Evolutionary conservation across 2,329 filamentous ascomycete genomes (phyloP).

Genomic region (Pezicula rhizophila): DNA sequence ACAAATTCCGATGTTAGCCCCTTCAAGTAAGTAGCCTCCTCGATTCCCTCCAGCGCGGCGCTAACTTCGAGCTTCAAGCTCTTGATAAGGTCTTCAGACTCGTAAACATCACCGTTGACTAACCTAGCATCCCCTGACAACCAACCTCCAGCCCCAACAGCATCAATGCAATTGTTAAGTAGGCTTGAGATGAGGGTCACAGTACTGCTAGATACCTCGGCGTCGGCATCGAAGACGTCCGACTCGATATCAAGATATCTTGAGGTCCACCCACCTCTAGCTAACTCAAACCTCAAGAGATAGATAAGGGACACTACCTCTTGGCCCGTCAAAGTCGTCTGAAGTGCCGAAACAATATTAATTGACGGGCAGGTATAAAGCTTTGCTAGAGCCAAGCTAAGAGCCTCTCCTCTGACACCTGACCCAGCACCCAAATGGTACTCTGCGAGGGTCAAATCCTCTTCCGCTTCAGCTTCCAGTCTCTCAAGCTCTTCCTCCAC

Average conservation of each 20-base stretch:
- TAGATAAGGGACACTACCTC: constrained; percentile 68
- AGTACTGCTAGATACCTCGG: constrained; percentile 56
- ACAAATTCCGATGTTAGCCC: constrained; percentile 61
- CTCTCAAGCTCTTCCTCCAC: constrained; percentile 34
- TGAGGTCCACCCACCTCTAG: constrained; percentile 70
- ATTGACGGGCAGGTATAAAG: constrained; percentile 59
- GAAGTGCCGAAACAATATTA: constrained; percentile 57
- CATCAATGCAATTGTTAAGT: constrained; percentile 67
- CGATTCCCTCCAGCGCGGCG: constrained; percentile 64
- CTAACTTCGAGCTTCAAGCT: constrained; percentile 63
- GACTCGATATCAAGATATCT: constrained; percentile 58
- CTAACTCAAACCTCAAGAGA: constrained; percentile 66
- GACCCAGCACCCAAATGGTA: constrained; percentile 61
- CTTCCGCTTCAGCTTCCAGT: constrained; percentile 55
- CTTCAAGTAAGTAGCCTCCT: constrained; percentile 61
- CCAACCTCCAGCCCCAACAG: constrained; percentile 70
- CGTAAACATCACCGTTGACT: constrained; percentile 38
- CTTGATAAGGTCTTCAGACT: constrained; percentile 58
- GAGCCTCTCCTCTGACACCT: constrained; percentile 53
- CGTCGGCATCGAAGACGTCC: constrained; percentile 38
- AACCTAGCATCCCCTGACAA: constrained; percentile 54
- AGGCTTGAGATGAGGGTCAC: constrained; percentile 67
- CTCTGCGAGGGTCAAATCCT: constrained; percentile 62
- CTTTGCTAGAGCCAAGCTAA: constrained; percentile 64
- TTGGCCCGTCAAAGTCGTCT: constrained; percentile 55